Evolutionary conservation across 2,329 filamentous ascomycete genomes (phyloP), one percentile per base, ranked within the genome.

Genomic region (Tolypocladium album): DNA sequence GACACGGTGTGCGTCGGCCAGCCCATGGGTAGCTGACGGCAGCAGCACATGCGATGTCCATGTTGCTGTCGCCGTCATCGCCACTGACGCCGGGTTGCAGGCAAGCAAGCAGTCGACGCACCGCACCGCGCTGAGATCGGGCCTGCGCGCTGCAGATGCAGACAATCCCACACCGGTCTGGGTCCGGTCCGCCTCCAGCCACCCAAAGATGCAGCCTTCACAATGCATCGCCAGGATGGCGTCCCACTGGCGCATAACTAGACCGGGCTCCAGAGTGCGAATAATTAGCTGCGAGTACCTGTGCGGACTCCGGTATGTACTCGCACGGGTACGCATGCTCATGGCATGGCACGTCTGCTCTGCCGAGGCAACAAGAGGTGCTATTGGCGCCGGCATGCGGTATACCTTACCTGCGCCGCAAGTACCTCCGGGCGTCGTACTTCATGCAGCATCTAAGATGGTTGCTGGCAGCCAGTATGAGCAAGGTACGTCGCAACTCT

Each of bases 141-240:
- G 55, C 22, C 43, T 57, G 36, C 58, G 39, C 50, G 42, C 34
- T 55, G 45, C 57, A 42, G 55, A 38, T 57, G 56, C 50, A 59
- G 24, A 43, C 52, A 39, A 56, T 56, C 42, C 58, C 58, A 56
- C 58, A 59, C 58, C 58, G 55, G 58, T 59, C 55, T 57, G 58
- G 45, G 55, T 57, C 55, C 39, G 24, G 31, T 31, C 22, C n/a
- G 39, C 55, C 39, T 43, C 27, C 55, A 57, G 55, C 55, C 55
- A 57, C 39, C 55, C 38, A 45, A 24, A 17, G 24, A 42, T 42
- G 36, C 38, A 42, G 55, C 38, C 15, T 39, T 42, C 24, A 12
- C 11, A 34, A 31, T 42, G 39, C 55, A 57, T 43, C 36, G 17
- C 55, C 17, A 57, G 55, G 36, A 57, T 53, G 55, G 55, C 45